Evolutionary conservation across 257 asterid genomes (phyloP).

Genomic region (Capsicum rhomboideum): DNA sequence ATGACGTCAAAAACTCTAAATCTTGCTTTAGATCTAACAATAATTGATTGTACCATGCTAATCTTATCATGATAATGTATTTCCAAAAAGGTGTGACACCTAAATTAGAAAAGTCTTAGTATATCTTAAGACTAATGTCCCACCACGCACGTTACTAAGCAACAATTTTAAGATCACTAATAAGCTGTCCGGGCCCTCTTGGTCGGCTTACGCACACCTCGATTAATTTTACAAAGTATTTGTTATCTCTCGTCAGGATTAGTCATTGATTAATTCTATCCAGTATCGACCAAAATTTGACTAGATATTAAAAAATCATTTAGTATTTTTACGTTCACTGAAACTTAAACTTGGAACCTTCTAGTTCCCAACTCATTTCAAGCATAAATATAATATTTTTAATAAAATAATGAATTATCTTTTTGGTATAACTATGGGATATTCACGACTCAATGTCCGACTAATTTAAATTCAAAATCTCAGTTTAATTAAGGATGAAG

Average conservation of each 20-base stretch:
- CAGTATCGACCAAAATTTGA: too few relatives aligned
- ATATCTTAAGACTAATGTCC: neutral
- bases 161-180: neutral
- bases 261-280: neutral
- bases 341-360: neutral
- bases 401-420: too few relatives aligned
- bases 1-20: neutral
- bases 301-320: neutral
- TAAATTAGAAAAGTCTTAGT: neutral
- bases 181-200: neutral
- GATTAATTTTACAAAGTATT: too few relatives aligned
- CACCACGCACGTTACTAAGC: neutral
- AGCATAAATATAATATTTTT: too few relatives aligned
- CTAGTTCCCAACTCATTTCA: neutral
- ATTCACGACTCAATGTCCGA: too few relatives aligned
- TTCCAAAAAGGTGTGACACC: neutral
- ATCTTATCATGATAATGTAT: neutral
- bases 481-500: too few relatives aligned
- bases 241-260: accelerated
- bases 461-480: too few relatives aligned
- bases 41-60: neutral
- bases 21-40: neutral
- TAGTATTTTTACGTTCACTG: neutral
- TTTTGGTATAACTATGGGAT: too few relatives aligned
- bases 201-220: neutral